A percentile compares a stretch with the other conserved stretches of the same genome.
Conservation (phyloP, 1,284 basidiomycete species). For the Ganoderma meredithae region DNA sequence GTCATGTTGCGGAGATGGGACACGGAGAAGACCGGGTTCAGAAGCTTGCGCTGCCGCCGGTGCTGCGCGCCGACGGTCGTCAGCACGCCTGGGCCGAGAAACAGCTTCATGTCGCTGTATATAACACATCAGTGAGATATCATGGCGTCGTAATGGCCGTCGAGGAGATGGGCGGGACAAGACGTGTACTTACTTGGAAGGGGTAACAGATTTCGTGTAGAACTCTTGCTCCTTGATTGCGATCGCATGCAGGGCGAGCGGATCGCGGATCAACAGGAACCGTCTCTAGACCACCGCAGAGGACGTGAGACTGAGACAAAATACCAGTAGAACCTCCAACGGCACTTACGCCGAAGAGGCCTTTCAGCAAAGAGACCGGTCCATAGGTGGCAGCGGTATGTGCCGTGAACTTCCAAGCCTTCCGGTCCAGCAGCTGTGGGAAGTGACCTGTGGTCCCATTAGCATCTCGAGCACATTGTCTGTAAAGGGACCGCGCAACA, state of each 20-base stretch:
- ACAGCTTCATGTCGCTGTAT: constrained; percentile 16
- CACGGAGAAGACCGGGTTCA: constrained; percentile 29
- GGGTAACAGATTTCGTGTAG: constrained; percentile 14
- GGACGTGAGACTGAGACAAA: neutral
- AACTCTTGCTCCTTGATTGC: constrained; percentile 46
- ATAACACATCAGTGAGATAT: neutral
- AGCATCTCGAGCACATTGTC: neutral
- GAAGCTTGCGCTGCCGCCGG: constrained; percentile 26
- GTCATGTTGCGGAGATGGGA: constrained; percentile 28
- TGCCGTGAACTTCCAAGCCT: neutral
- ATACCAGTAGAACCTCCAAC: neutral
- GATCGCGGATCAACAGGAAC: constrained; percentile 34
- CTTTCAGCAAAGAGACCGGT: neutral
- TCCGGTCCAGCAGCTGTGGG: neutral
- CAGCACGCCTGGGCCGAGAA: constrained; percentile 24
- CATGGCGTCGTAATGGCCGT: neutral
- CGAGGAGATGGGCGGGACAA: too few relatives aligned
- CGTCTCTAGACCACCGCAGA: neutral
- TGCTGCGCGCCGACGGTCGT: constrained; percentile 22
- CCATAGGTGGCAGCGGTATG: neutral
- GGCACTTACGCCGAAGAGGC: neutral
- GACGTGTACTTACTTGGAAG: constrained; percentile 11
- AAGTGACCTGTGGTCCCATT: neutral
- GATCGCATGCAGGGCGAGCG: constrained; percentile 47
- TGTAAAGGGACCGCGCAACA: neutral